phyloP scores from a whole-genome alignment of 2,329 filamentous ascomycete genomes.

The Fusarium solani-melongenae region DNA sequence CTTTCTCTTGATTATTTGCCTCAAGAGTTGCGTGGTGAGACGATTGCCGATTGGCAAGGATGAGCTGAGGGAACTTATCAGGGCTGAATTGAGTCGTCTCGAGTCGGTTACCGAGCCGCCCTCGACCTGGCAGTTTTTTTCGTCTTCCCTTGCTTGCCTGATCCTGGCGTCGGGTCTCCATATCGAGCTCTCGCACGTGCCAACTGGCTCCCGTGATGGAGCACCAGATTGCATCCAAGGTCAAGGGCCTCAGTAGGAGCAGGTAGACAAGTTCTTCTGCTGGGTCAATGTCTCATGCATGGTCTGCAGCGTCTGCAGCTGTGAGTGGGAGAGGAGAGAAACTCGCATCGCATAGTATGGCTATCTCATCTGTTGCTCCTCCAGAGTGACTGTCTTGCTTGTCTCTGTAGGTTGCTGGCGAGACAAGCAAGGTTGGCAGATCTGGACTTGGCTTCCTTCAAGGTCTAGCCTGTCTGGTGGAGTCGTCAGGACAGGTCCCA shows the following conservation, averaged over 20 bases:
- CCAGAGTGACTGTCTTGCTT: neutral
- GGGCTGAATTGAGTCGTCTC: constrained; percentile 7
- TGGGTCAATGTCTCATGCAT: neutral
- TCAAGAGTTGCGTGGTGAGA: constrained; percentile 2
- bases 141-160: neutral
- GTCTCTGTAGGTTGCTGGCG: neutral
- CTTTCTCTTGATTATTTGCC: neutral
- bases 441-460: constrained; percentile 5
- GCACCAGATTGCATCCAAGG: constrained; percentile 7
- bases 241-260: constrained; percentile 6
- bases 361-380: neutral
- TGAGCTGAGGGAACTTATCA: neutral
- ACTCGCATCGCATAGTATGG: neutral
- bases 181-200: constrained; percentile 41
- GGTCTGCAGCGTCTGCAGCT: neutral
- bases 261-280: neutral
- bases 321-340: neutral
- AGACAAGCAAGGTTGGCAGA: constrained; percentile 11
- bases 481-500: constrained; percentile 22
- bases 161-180: constrained; percentile 12
- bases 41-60: constrained; percentile 15
- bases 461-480: neutral
- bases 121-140: constrained; percentile 13
- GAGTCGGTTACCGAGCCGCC: constrained; percentile 22
- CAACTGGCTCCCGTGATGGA: constrained; percentile 22